These are phyloP conservation scores for Kwoniella mangroviensis DNA, from an alignment of 768 basidiomycete genomes.

Conservation along the genomic window DNA sequence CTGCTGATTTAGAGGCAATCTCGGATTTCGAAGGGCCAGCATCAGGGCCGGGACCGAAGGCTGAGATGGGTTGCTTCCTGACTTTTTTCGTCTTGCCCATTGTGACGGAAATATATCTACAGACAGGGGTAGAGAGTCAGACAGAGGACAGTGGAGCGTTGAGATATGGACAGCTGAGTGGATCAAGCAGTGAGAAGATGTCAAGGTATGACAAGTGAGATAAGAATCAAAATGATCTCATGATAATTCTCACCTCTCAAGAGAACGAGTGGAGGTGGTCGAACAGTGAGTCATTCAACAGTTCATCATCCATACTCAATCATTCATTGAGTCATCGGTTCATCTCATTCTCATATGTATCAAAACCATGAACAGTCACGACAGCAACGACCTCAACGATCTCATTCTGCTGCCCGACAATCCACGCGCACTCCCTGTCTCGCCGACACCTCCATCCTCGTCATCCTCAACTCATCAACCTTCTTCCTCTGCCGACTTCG, in stretches of 20 bases:
- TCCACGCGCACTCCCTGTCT: not conserved
- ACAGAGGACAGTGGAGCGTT: no score
- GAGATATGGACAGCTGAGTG: no score
- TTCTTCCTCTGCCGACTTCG: constrained; percentile 36
- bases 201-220: no score
- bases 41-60: not conserved
- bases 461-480: not conserved
- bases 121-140: no score
- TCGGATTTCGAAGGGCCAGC: not conserved
- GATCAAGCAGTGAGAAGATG: no score
- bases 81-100: constrained; percentile 14
- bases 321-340: not conserved
- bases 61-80: constrained; percentile 25
- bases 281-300: not conserved
- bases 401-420: not conserved
- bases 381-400: not conserved
- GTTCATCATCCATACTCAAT: not conserved
- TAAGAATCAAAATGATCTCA: no score
- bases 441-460: not conserved
- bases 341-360: not conserved
- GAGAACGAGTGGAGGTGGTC: not conserved
- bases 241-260: no score
- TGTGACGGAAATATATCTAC: not conserved
- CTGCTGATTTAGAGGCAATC: not conserved
- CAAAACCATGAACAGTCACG: not conserved